A percentile compares a stretch with the other conserved stretches of the same genome.
These are phyloP conservation scores for Mycena olivaceomarginata DNA, from an alignment of 768 basidiomycete genomes.

Conservation along the genomic window DNA sequence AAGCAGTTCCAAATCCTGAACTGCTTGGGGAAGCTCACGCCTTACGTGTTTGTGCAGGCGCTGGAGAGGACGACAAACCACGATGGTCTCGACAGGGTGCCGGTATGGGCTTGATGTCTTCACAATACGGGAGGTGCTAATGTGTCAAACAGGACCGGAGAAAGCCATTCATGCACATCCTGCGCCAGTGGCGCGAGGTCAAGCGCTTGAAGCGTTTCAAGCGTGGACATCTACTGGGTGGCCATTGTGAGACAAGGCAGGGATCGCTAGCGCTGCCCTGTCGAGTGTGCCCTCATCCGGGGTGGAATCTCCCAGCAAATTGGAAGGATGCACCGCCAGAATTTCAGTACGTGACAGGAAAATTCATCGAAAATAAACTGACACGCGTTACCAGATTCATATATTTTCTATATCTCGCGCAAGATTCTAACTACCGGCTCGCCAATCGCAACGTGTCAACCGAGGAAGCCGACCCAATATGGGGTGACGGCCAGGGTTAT, in stretches of 20 bases:
- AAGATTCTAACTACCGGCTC: background rate
- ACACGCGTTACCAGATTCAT: background rate
- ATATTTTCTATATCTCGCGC: background rate
- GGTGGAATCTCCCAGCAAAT: too few relatives aligned
- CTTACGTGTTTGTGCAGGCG: slow-evolving; percentile 29
- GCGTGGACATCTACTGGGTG: too few relatives aligned
- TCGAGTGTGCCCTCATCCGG: too few relatives aligned
- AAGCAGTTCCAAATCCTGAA: slow-evolving; percentile 38
- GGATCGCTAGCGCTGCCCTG: too few relatives aligned
- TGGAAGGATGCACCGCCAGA: background rate
- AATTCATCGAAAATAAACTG: background rate
- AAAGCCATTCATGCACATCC: background rate
- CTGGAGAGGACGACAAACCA: slow-evolving; percentile 9
- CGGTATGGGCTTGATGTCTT: slow-evolving; percentile 1
- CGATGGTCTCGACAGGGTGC: slow-evolving; percentile 12
- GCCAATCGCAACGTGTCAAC: background rate
- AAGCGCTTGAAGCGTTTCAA: too few relatives aligned
- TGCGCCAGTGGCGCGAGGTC: too few relatives aligned
- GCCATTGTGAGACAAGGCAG: too few relatives aligned
- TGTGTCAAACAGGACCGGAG: background rate
- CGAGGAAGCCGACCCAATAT: background rate
- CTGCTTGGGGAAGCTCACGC: slow-evolving; percentile 36
- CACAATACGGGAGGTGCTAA: too few relatives aligned
- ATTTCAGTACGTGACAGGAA: background rate
- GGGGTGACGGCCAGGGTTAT: background rate